Percentiles rank a stretch among this genome's conserved stretches.
These are phyloP conservation scores for Blastobotrys buckinghamii DNA, from an alignment of 1,139 yeast species.

Conservation along the genomic window DNA sequence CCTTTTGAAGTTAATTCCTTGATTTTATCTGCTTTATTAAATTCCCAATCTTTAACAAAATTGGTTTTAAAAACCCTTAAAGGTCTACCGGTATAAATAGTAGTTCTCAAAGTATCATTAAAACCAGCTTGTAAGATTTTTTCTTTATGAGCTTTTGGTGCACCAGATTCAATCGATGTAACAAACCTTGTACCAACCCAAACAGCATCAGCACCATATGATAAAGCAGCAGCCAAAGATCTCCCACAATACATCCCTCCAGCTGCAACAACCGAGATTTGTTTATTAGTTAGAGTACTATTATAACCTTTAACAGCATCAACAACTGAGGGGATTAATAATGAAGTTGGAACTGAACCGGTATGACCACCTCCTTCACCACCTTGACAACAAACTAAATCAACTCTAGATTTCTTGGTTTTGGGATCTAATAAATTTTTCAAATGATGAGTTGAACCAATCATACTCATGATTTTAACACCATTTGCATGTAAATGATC, in stretches of 20 bases:
- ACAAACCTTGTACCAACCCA: slow-evolving; percentile 36
- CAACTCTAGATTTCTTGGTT: slow-evolving; percentile 22
- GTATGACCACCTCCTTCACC: slow-evolving; percentile 51
- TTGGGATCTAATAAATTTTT: slow-evolving; percentile 34
- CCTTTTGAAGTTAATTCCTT: slow-evolving; percentile 21
- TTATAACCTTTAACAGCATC: slow-evolving; percentile 30
- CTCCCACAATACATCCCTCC: slow-evolving; percentile 41
- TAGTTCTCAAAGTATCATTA: slow-evolving; percentile 25
- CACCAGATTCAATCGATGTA: slow-evolving; percentile 26
- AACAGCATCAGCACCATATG: slow-evolving; percentile 41
- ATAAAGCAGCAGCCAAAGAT: slow-evolving; percentile 32
- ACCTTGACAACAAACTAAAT: slow-evolving; percentile 45
- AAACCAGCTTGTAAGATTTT: slow-evolving; percentile 21
- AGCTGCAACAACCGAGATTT: slow-evolving; percentile 38
- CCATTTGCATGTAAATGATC: slow-evolving; percentile 36
- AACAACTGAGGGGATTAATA: slow-evolving; percentile 35
- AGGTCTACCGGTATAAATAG: slow-evolving; percentile 28
- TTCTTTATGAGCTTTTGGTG: slow-evolving; percentile 24
- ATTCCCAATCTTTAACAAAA: slow-evolving; percentile 25
- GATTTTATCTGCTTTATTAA: slow-evolving; percentile 22
- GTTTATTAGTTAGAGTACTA: slow-evolving; percentile 23
- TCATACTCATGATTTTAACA: slow-evolving; percentile 40
- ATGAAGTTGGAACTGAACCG: slow-evolving; percentile 29
- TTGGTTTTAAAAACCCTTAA: slow-evolving; percentile 22
- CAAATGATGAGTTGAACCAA: slow-evolving; percentile 40